A percentile compares a stretch with the other conserved stretches of the same genome.
These are phyloP conservation scores for Lyophyllum decastes DNA, from an alignment of 768 basidiomycete genomes.

Conservation along the genomic window DNA sequence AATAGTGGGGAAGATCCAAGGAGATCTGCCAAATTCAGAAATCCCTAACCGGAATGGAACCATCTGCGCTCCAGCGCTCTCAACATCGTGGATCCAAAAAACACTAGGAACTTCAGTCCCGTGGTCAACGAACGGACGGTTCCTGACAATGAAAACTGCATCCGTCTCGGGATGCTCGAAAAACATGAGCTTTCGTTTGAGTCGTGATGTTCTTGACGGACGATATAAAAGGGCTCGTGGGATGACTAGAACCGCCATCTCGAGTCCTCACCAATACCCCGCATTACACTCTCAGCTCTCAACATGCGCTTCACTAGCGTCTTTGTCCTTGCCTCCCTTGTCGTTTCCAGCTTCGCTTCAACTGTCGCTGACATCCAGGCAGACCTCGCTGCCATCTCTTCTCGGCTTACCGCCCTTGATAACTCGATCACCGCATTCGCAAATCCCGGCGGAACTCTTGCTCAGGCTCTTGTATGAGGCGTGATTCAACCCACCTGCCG, in stretches of 20 bases:
- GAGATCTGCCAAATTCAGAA: neutral
- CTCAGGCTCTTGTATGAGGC: conserved; percentile 27
- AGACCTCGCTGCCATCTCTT: conserved; percentile 29
- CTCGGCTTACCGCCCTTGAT: conserved; percentile 29
- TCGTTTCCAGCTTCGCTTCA: conserved; percentile 22
- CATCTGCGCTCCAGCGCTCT: neutral
- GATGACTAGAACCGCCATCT: neutral
- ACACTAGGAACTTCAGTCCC: neutral
- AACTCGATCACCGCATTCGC: conserved; percentile 27
- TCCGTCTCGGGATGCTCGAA: neutral
- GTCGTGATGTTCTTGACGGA: neutral
- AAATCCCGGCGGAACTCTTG: conserved; percentile 22
- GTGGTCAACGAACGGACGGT: neutral
- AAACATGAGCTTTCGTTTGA: neutral
- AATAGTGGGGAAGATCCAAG: neutral
- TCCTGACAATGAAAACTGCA: neutral
- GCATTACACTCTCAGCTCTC: neutral
- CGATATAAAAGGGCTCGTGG: conserved; percentile 2
- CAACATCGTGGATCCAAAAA: neutral
- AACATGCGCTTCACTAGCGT: conserved; percentile 30
- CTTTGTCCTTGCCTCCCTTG: conserved; percentile 26
- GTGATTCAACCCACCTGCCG: neutral
- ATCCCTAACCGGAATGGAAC: neutral
- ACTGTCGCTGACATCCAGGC: conserved; percentile 28
- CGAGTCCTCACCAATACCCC: neutral